Evolutionary conservation across 768 basidiomycete genomes (phyloP), one percentile per base, ranked within the genome.

Genomic region (Cyclocybe aegerita): DNA sequence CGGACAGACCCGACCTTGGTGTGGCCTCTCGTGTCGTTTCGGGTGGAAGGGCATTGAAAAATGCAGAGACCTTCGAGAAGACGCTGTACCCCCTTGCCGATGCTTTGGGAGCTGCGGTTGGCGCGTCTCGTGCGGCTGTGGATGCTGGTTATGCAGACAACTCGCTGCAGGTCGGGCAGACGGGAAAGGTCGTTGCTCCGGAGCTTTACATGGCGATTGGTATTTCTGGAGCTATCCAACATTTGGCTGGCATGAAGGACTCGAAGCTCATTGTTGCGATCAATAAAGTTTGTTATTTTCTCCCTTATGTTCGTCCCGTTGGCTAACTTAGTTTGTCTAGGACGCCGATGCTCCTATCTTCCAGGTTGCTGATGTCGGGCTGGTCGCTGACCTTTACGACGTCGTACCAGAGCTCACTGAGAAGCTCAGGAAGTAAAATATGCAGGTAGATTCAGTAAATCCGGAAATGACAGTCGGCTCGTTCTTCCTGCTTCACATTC

Each of bases 231-330:
- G 97, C 97, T 10, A 99, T 98, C 60, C 97, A 99, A 71, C 97
- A 99, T 74, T 75, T 98, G 48, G 97, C 97, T 15, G 97, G 97
- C 7, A 99, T 98, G 97, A 99, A 99, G 68, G 97, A 98, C 62
- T 94, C 92, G 9, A 99, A 98, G 74, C 76, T 98, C 56, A 99
- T 99, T 54, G 96, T 97, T 31, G 97, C 97, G 4, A 80, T 99
- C 54, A 99, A 99, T 77, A 99, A 99, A 83, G 94, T 85, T 54
- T 46, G 73, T 55, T 14, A 29, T 40, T 38, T 36, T 48, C n/a
- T 16, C 31, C 39, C 46, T 2, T 47, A 49, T 52, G 47, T 56
- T 44, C 54, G 46, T 47, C 39, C 10, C 6, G 43, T 41, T 56
- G 23, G 23, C 23, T 23, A 23, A 31, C 32, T 34, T 8, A 11